Evolutionary conservation across 371 early-diverging fungal species (phyloP), one percentile per base, ranked within the genome.

Genomic region (Mucor circinelloides): DNA sequence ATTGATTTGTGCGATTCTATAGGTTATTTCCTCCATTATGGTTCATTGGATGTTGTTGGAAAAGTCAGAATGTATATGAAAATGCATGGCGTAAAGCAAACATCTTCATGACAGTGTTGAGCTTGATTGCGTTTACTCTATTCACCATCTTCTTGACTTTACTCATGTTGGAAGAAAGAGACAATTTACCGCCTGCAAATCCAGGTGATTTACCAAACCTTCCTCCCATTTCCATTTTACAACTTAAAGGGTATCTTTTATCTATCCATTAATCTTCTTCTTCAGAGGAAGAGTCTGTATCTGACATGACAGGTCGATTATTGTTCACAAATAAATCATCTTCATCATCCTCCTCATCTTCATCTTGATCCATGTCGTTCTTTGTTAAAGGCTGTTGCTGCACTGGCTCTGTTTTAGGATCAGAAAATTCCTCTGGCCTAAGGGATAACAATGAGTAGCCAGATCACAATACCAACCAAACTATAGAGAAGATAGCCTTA

Each of bases 321-420:
- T 85, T 84, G 70, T 90, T 90, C 48, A 87, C 87, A 78, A 90
- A 90, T 46, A 90, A 78, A 68, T 83, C 85, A 68, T 89, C 88
- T n/a, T 88, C 81, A 31, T 72, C 64, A 27, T 76, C 72, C 8
- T 73, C 74, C 13, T 70, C 54, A 0, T 69, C 73, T 23, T 69
- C 61, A 42, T 58, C 59, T 15, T 63, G 67, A 25, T 67, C 23
- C 50, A 50, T 23, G 46, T 46, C 13, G 10, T 60, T 48, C 58
- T 56, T 67, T 36, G 36, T 36, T 50, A 23, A 25, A 12, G 50
- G 44, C 8, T 44, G 44, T 19, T 44, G 44, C 6, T 38, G 61
- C 63, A 40, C 27, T 55, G 44, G 64, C 62, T 50, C 36, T 69
- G 60, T n/a, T 34, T 66, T 62, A 46, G 64, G 40, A 52, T 55